Conservation (phyloP, 768 basidiomycete genomes). For the Piloderma croceum region DNA sequence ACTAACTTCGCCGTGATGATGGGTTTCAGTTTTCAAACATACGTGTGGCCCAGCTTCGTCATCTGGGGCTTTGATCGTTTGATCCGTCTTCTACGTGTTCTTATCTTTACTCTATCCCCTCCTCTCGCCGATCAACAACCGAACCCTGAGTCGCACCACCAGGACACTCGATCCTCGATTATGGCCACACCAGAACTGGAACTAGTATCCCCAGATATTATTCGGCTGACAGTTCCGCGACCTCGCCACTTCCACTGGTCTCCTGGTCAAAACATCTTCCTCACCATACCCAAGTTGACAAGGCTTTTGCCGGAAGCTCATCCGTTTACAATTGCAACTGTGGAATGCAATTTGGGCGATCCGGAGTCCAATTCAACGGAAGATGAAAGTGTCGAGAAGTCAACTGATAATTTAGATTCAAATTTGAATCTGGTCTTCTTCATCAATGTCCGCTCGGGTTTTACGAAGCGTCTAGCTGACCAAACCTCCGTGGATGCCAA, state of each 20-base stretch:
- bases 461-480: slow-evolving; percentile 46
- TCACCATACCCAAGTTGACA: slow-evolving; percentile 45
- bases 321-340: slow-evolving; percentile 57
- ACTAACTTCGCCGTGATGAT: too few relatives aligned
- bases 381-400: slow-evolving; percentile 1
- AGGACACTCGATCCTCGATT: slow-evolving; percentile 3
- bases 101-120: slow-evolving; percentile 36
- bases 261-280: slow-evolving; percentile 51
- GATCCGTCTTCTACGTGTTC: slow-evolving; percentile 41
- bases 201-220: slow-evolving; percentile 38
- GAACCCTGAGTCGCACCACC: too few relatives aligned
- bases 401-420: too few relatives aligned
- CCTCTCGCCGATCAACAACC: too few relatives aligned
- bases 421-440: slow-evolving; percentile 50
- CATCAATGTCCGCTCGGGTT: slow-evolving; percentile 52
- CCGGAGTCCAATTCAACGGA: too few relatives aligned
- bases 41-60: slow-evolving; percentile 46
- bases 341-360: slow-evolving; percentile 19
- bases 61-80: slow-evolving; percentile 53
- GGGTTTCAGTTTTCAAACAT: slow-evolving; percentile 20
- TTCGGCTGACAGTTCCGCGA: slow-evolving; percentile 42
- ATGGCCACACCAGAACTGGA: slow-evolving; percentile 31
- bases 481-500: slow-evolving; percentile 16
- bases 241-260: slow-evolving; percentile 45
- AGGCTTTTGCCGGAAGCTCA: slow-evolving; percentile 46